Base-by-base conservation (phyloP, 345 rosid genomes). In the Ceriops tagal region DNA sequence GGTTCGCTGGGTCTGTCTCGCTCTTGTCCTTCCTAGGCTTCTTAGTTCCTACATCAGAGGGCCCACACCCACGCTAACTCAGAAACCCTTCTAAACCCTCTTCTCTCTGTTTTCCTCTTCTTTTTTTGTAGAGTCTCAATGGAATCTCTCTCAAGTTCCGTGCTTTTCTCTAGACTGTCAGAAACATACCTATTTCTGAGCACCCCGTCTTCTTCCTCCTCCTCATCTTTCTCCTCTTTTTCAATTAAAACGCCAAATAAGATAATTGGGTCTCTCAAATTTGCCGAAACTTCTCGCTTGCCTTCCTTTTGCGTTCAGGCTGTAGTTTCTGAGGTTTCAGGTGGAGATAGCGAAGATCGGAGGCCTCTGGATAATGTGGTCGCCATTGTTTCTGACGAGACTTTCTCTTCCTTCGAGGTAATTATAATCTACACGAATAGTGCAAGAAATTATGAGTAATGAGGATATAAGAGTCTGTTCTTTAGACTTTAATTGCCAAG, bases 371-470 rank as follows among this genome's bases (percentile, higher is more conserved):
- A 73, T 37, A 74, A 75, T 71, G 87, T 81, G 64, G 61, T 77
- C 69, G 77, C 74, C 69, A 71, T 78, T 20, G 70, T 77, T n/a
- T 79, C 86, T 69, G 83, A 73, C 20, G 89, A 82, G 15, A 20
- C 56, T 20, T 53, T 80, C 65, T 85, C 90, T 58, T 53, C 77
- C 31, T 74, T 87, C 71, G 78, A 89, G 89, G 98, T 93, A 62
- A 49, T 35, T n/a, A 20, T 43, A 13, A 43, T 3, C 0, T 3
- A 13, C 18, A 43, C 5, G 4, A 43, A 43, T 43, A 11, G 49
- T 43, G 5, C 18, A 15, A 11, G 49, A 34, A 1, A 3, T 43
- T 43, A 0, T 43, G 16, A 13, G 49, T 43, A 13, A 11, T 3
- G 15, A 4, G 49, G 18, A 43, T 11, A 13, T 43, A 15, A 3